phyloP scores from a whole-genome alignment of 2,329 filamentous ascomycete genomes.

The Phialophora tarda region DNA sequence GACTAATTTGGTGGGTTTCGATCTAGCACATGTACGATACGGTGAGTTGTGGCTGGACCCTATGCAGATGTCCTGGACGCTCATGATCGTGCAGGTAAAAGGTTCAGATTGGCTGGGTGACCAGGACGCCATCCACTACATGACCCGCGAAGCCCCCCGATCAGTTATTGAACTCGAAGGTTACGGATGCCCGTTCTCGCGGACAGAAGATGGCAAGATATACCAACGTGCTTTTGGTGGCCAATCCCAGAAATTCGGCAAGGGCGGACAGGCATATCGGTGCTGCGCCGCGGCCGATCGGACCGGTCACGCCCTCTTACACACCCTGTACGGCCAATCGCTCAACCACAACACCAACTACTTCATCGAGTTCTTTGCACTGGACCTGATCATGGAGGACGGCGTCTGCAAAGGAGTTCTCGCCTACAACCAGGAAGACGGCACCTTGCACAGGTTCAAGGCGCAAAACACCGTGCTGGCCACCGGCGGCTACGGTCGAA shows the following conservation, averaged over 20 bases:
- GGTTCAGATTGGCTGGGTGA: conserved; percentile 65
- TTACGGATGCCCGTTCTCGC: conserved; percentile 90
- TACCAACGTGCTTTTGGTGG: conserved; percentile 99
- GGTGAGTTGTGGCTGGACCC: conserved; percentile 32
- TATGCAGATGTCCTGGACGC: background rate
- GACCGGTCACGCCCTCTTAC: conserved; percentile 95
- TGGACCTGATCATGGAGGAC: conserved; percentile 96
- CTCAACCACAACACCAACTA: conserved; percentile 98
- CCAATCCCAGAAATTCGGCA: conserved; percentile 91
- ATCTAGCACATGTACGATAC: conserved; percentile 64
- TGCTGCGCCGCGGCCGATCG: conserved; percentile 95
- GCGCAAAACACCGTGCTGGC: conserved; percentile 96
- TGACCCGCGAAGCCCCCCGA: conserved; percentile 61
- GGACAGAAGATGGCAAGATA: conserved; percentile 95
- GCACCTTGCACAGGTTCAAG: conserved; percentile 94
- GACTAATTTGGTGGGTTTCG: conserved; percentile 3
- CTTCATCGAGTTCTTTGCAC: conserved; percentile 98
- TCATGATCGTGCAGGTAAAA: conserved; percentile 47
- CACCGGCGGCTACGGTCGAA: conserved; percentile 95
- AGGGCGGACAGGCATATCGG: conserved; percentile 97
- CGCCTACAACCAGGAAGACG: conserved; percentile 60
- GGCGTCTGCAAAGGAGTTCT: conserved; percentile 56
- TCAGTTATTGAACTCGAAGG: conserved; percentile 76
- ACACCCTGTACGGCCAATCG: conserved; percentile 98
- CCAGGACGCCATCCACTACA: conserved; percentile 66